Base-by-base conservation (phyloP, 2,329 filamentous ascomycete species). In the Ustilaginoidea virens region DNA sequence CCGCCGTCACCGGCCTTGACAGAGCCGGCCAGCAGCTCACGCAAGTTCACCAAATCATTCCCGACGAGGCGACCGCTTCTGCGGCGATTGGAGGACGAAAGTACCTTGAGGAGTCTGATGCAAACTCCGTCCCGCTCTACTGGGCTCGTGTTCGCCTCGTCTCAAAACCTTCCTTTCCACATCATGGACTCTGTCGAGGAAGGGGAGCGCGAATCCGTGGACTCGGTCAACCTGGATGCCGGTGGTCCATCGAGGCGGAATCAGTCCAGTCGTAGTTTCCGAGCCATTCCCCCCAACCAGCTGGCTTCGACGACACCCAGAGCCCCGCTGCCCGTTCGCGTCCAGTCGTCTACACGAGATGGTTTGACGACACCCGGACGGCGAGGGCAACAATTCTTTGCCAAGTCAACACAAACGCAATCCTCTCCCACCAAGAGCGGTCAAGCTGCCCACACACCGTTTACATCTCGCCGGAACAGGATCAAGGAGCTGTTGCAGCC, bases 51-150 rank as follows among this genome's bases (percentile, higher is more conserved):
- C 39, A 40, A 38, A 34, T 37, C 42, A 8, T 36, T 45, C 6
- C 43, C 44, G 13, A 39, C 37, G 7, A 39, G 41, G 29, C 41
- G 41, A 11, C 37, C 42, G 10, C 32, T 42, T 11, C 33, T 36
- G 9, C 43, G 33, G 27, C 43, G 43, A 23, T 36, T 37, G 5
- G 38, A 43, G 14, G 35, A 36, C 16, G 33, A 31, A 7, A 38
- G 44, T 21, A 36, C 39, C 19, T 26, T 36, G 1, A 31, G 33
- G 13, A 43, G 36, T 25, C 32, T 41, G 5, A 31, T 55, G 10
- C 52, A 55, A 27, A 64, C 60, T 6, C 60, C 60, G 2, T 63
- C 58, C n/a, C 57, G 57, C 28, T 56, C 58, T 51, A 61, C 57
- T 3, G 55, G 61, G 4, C 46, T 53, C 28, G 45, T 53, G 5